Conservation (phyloP, 768 basidiomycete species). For the Guyanaporus albipodus region DNA sequence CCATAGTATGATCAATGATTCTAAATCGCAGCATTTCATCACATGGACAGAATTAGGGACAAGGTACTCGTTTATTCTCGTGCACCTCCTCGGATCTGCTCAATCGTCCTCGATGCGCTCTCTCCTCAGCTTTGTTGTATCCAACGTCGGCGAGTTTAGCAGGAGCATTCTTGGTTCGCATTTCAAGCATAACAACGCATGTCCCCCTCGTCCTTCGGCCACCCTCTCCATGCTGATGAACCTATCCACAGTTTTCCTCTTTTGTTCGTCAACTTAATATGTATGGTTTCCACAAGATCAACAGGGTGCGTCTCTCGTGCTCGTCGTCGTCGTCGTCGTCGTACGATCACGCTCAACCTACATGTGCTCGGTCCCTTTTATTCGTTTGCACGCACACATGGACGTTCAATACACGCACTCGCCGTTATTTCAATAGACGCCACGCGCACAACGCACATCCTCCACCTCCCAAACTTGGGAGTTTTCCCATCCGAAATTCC, state of each 20-base stretch:
- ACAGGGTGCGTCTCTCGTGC: conserved; percentile 51
- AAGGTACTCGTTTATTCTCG: conserved; percentile 34
- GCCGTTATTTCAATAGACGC: conserved; percentile 46
- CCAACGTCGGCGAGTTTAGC: conserved; percentile 83
- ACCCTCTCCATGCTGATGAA: conserved; percentile 6
- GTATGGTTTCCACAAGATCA: conserved; percentile 96
- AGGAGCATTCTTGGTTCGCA: conserved; percentile 80
- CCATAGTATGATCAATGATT: conserved; percentile 79
- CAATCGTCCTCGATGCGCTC: not conserved
- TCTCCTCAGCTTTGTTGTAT: conserved; percentile 64
- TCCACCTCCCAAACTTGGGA: conserved; percentile 84
- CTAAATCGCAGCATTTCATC: conserved; percentile 76
- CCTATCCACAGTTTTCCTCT: conserved; percentile 68
- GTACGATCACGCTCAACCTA: conserved; percentile 4
- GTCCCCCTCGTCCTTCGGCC: conserved; percentile 28
- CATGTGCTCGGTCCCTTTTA: not conserved
- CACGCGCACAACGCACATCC: conserved; percentile 77
- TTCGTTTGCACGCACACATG: conserved; percentile 4
- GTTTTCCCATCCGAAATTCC: conserved; percentile 84
- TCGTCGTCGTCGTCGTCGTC: not conserved
- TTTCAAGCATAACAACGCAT: conserved; percentile 87
- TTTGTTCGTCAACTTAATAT: conserved; percentile 95
- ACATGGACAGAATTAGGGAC: conserved; percentile 80
- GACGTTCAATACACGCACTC: not conserved
- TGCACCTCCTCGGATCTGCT: not conserved